Evolutionary conservation across 306 rosid species (phyloP).

Genomic region (Begonia peltatifolia): DNA sequence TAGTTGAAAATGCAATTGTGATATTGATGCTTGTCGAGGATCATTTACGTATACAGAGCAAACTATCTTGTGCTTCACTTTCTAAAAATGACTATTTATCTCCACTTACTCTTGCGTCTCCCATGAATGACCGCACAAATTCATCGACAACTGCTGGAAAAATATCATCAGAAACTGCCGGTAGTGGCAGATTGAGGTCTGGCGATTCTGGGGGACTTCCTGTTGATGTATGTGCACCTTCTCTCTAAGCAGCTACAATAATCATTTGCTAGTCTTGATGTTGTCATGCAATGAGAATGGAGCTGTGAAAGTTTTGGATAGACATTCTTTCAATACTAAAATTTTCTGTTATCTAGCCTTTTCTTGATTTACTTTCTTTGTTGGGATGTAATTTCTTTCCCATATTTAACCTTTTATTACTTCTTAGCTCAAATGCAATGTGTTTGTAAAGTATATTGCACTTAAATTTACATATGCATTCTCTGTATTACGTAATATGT

Average conservation of each 20-base stretch:
- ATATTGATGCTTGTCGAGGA: slow-evolving; percentile 99
- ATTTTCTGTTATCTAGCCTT: slow-evolving; percentile 1
- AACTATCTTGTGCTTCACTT: slow-evolving; percentile 40
- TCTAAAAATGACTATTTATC: slow-evolving; percentile 53
- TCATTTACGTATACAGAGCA: slow-evolving; percentile 88
- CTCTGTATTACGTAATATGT: not conserved
- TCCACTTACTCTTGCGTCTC: slow-evolving; percentile 64
- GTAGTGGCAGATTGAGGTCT: slow-evolving; percentile 31
- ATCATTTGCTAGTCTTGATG: not conserved
- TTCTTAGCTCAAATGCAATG: too few relatives aligned
- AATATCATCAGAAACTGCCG: slow-evolving; percentile 30
- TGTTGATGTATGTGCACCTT: slow-evolving; percentile 46
- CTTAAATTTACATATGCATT: too few relatives aligned
- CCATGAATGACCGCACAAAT: slow-evolving; percentile 29
- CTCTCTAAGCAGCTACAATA: slow-evolving; percentile 5
- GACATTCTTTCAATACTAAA: not conserved
- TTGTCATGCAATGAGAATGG: not conserved
- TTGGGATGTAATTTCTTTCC: too few relatives aligned
- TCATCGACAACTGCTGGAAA: slow-evolving; percentile 19
- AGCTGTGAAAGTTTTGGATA: not conserved
- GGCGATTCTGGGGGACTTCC: slow-evolving; percentile 57
- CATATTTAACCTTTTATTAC: too few relatives aligned
- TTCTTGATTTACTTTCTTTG: too few relatives aligned
- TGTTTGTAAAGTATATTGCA: too few relatives aligned
- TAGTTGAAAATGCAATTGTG: slow-evolving; percentile 93